Percentiles rank a stretch among this genome's conserved stretches.
These are phyloP conservation scores for Sarcodon aspratus DNA, from an alignment of 768 basidiomycete species.

Conservation along the genomic window DNA sequence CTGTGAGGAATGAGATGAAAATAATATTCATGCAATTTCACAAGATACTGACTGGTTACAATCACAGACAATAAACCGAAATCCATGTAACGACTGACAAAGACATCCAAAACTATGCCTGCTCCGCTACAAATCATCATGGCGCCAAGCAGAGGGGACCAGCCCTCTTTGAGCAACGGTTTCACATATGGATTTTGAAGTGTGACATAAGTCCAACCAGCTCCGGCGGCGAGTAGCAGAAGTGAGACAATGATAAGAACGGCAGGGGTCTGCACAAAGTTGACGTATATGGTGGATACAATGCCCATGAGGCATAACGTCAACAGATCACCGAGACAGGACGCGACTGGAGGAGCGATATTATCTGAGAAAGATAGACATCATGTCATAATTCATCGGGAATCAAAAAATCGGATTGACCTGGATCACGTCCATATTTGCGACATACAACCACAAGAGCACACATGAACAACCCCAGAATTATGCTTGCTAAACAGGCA, in stretches of 20 bases:
- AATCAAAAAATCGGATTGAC: conserved; percentile 23
- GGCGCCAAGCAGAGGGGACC: conserved; percentile 84
- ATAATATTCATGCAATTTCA: background rate
- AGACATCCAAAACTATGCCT: conserved; percentile 84
- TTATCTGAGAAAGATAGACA: conserved; percentile 48
- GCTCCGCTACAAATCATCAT: conserved; percentile 83
- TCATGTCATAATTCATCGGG: too few relatives aligned
- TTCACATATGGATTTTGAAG: conserved; percentile 57
- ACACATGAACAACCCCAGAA: conserved; percentile 93
- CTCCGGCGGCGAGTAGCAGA: conserved; percentile 34
- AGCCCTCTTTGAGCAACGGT: conserved; percentile 72
- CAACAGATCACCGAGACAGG: conserved; percentile 86
- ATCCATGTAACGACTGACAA: conserved; percentile 78
- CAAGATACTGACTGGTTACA: conserved; percentile 54
- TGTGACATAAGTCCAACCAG: conserved; percentile 42
- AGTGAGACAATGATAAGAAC: conserved; percentile 47
- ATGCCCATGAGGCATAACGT: conserved; percentile 77
- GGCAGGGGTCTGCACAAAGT: conserved; percentile 44
- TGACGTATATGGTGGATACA: conserved; percentile 62
- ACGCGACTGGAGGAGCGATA: conserved; percentile 88
- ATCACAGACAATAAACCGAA: conserved; percentile 83
- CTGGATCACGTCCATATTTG: conserved; percentile 71
- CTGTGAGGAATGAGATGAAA: conserved; percentile 20
- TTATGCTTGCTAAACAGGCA: conserved; percentile 61
- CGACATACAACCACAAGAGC: conserved; percentile 70